A percentile compares a stretch with the other conserved stretches of the same genome.
These are phyloP conservation scores for Cubamyces sp. DNA, from an alignment of 768 basidiomycete species.

Conservation along the genomic window DNA sequence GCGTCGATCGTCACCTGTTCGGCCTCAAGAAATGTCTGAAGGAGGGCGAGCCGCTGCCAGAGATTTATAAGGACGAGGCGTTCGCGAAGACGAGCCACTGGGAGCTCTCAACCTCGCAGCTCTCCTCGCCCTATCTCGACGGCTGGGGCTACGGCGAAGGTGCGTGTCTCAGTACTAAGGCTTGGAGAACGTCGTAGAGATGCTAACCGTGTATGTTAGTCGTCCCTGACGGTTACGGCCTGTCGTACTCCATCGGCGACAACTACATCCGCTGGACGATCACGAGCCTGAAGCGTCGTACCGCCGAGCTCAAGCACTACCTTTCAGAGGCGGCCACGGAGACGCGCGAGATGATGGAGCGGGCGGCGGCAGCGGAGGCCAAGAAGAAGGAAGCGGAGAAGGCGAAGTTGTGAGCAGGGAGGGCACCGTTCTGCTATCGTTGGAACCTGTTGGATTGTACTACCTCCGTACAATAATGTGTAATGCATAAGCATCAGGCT, in stretches of 20 bases:
- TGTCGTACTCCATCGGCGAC: slow-evolving; percentile 89
- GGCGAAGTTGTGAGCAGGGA: slow-evolving; percentile 36
- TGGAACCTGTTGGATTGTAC: neutral
- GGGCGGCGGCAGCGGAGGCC: slow-evolving; percentile 51
- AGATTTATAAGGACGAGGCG: slow-evolving; percentile 73
- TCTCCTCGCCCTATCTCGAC: slow-evolving; percentile 80
- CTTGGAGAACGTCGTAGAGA: neutral
- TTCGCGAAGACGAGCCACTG: slow-evolving; percentile 79
- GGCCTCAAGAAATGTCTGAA: slow-evolving; percentile 84
- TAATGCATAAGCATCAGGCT: too few relatives aligned
- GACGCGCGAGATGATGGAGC: slow-evolving; percentile 74
- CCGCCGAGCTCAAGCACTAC: slow-evolving; percentile 64
- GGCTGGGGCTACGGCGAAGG: slow-evolving; percentile 99
- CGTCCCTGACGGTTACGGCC: slow-evolving; percentile 88
- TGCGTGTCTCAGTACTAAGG: slow-evolving; percentile 38
- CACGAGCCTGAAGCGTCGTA: slow-evolving; percentile 66
- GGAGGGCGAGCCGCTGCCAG: slow-evolving; percentile 73
- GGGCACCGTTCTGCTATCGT: too few relatives aligned
- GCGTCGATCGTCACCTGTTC: slow-evolving; percentile 94
- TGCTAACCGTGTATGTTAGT: slow-evolving; percentile 49
- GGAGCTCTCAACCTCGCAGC: slow-evolving; percentile 91
- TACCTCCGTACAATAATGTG: neutral
- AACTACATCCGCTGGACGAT: slow-evolving; percentile 89
- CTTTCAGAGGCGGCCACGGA: slow-evolving; percentile 83
- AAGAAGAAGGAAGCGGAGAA: slow-evolving; percentile 32